phyloP scores from a whole-genome alignment of 257 asterid genomes.

The Linderniella brevidens region DNA sequence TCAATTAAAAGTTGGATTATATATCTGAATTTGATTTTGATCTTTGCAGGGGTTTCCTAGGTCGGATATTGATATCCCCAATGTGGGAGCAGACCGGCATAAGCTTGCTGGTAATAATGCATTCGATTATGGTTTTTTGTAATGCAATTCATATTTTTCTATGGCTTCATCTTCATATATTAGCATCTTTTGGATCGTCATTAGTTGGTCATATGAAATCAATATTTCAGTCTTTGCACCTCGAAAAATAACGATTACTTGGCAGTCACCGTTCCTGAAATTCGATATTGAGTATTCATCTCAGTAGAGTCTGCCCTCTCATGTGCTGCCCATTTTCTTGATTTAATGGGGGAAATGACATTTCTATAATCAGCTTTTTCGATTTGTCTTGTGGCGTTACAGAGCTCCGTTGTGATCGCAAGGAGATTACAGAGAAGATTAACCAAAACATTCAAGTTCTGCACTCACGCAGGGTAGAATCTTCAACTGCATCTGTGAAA shows the following conservation, averaged over 20 bases:
- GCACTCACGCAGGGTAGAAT: slow-evolving; percentile 53
- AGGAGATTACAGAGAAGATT: slow-evolving; percentile 59
- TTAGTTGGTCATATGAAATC: too few relatives aligned
- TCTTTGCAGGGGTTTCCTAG: slow-evolving; percentile 83
- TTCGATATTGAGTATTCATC: too few relatives aligned
- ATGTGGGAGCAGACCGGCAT: slow-evolving; percentile 59
- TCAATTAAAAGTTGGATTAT: neutral
- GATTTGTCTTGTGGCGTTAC: slow-evolving; percentile 16
- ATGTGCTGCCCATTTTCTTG: too few relatives aligned
- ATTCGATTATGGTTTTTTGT: neutral
- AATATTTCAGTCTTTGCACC: too few relatives aligned
- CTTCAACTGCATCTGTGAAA: slow-evolving; percentile 15
- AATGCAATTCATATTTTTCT: too few relatives aligned
- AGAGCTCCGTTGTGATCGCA: slow-evolving; percentile 74
- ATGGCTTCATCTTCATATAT: too few relatives aligned
- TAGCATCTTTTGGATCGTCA: too few relatives aligned
- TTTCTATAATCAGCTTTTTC: too few relatives aligned
- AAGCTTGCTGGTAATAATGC: slow-evolving; percentile 56
- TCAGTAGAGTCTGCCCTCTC: too few relatives aligned
- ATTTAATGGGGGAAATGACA: neutral
- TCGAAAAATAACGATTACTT: too few relatives aligned
- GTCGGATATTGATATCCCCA: slow-evolving; percentile 60
- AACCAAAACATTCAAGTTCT: slow-evolving; percentile 57
- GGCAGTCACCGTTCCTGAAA: too few relatives aligned
- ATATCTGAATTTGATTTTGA: neutral